These are phyloP conservation scores for Globisporangium spiculum DNA, from an alignment of 352 stramenopile species.

Conservation along the genomic window DNA sequence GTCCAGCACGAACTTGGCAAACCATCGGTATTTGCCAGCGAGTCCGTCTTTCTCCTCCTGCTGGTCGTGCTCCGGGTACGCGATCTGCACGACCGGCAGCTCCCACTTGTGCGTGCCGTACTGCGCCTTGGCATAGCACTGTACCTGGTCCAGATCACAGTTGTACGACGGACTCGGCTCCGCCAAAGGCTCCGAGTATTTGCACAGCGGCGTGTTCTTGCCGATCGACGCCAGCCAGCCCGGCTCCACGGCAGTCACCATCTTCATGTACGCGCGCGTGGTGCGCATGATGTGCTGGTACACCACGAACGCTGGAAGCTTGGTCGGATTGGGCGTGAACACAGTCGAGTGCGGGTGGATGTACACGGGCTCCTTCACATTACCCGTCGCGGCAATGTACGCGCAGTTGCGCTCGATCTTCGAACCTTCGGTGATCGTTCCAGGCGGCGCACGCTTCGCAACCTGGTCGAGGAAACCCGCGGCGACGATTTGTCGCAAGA, in stretches of 20 bases:
- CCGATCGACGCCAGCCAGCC: conserved; percentile 93
- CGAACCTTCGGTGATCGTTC: conserved; percentile 71
- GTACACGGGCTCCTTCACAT: conserved; percentile 72
- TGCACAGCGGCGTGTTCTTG: conserved; percentile 70
- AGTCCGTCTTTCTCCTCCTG: conserved; percentile 35
- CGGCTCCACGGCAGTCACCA: conserved; percentile 96
- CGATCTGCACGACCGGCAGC: conserved; percentile 54
- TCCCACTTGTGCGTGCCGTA: conserved; percentile 72
- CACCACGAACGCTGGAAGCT: conserved; percentile 69
- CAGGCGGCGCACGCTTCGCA: conserved; percentile 62
- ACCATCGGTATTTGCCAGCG: conserved; percentile 67
- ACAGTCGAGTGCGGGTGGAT: conserved; percentile 84
- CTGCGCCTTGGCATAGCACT: conserved; percentile 76
- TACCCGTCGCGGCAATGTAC: conserved; percentile 57
- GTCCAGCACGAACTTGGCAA: conserved; percentile 82
- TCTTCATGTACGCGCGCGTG: conserved; percentile 93
- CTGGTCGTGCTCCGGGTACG: conserved; percentile 41
- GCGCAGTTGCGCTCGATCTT: conserved; percentile 86
- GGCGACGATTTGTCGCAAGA: conserved; percentile 74
- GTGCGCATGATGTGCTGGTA: conserved; percentile 80
- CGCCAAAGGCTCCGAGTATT: conserved; percentile 52
- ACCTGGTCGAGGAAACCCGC: conserved; percentile 83
- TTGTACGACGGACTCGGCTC: conserved; percentile 72
- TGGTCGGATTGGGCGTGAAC: conserved; percentile 66
- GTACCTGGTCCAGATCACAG: conserved; percentile 49